A percentile compares a stretch with the other conserved stretches of the same genome.
Conservation (phyloP, 257 asterid species). For the Fraxinus anomala region DNA sequence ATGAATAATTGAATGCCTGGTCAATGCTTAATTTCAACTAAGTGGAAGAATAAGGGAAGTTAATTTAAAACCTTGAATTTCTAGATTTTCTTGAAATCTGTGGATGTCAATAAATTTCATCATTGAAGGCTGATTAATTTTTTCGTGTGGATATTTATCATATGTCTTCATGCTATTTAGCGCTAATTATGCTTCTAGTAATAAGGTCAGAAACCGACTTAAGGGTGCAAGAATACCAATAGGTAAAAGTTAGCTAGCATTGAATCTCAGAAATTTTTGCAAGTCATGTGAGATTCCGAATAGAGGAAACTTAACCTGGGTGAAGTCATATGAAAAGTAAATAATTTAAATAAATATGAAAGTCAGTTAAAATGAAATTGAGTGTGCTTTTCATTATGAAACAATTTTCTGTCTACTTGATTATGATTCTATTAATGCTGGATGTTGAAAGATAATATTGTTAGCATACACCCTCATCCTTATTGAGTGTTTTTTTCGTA, state of each 20-base stretch:
- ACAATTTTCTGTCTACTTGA: background rate
- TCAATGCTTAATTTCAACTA: background rate
- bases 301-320: background rate
- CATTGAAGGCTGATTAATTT: background rate
- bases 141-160: background rate
- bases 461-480: background rate
- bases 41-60: background rate
- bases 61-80: background rate
- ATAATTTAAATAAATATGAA: background rate
- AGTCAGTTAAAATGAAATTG: background rate
- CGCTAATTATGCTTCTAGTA: background rate
- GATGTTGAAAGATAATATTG: background rate
- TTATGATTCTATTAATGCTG: background rate
- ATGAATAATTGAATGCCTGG: background rate
- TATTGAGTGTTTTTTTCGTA: background rate
- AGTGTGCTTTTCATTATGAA: background rate
- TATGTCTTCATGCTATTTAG: background rate
- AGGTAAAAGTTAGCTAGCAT: background rate
- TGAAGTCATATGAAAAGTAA: background rate
- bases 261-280: background rate
- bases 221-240: background rate
- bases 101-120: background rate
- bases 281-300: background rate
- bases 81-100: background rate
- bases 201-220: slow-evolving; percentile 2